A percentile compares a stretch with the other conserved stretches of the same genome.
Conservation (phyloP, 192 early-diverging fungal genomes). For the Mortierella alpina region DNA sequence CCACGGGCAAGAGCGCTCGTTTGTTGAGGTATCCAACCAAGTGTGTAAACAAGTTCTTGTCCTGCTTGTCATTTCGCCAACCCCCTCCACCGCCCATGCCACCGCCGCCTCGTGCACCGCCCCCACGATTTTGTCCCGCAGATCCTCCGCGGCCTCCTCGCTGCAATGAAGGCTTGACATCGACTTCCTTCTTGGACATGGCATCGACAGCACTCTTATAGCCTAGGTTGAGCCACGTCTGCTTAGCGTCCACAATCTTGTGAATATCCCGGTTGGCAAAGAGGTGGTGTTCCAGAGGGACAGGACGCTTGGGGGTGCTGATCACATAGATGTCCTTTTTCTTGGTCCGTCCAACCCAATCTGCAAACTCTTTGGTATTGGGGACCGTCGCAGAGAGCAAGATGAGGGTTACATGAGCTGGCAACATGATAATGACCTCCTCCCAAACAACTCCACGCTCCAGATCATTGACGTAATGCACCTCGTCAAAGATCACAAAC, state of each 20-base stretch:
- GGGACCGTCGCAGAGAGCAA: conserved; percentile 97
- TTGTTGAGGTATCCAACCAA: conserved; percentile 81
- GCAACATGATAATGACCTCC: conserved; percentile 99
- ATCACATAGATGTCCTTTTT: conserved; percentile 98
- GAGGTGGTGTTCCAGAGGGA: conserved; percentile 94
- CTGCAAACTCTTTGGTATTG: conserved; percentile 98
- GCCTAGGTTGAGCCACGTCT: conserved; percentile 69
- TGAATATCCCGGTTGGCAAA: conserved; percentile 87
- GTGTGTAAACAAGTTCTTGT: conserved; percentile 85
- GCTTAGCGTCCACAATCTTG: conserved; percentile 89
- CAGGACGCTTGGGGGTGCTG: conserved; percentile 90
- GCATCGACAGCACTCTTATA: conserved; percentile 83
- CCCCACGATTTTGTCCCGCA: conserved; percentile 36
- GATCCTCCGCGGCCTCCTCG: conserved; percentile 54
- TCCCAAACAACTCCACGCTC: conserved; percentile 99
- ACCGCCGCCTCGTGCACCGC: conserved; percentile 58
- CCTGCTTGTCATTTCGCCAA: conserved; percentile 62
- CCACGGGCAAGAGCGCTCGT: conserved; percentile 84
- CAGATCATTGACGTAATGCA: conserved; percentile 96
- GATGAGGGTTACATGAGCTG: conserved; percentile 94
- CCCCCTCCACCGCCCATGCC: conserved; percentile 60
- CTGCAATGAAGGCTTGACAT: conserved; percentile 51
- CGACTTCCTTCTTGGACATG: conserved; percentile 71
- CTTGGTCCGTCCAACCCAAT: conserved; percentile 98
- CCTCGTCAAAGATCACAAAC: conserved; percentile 99